A percentile compares a stretch with the other conserved stretches of the same genome.
phyloP scores from a whole-genome alignment of 139 green algal genomes.

The Volvox africanus region DNA sequence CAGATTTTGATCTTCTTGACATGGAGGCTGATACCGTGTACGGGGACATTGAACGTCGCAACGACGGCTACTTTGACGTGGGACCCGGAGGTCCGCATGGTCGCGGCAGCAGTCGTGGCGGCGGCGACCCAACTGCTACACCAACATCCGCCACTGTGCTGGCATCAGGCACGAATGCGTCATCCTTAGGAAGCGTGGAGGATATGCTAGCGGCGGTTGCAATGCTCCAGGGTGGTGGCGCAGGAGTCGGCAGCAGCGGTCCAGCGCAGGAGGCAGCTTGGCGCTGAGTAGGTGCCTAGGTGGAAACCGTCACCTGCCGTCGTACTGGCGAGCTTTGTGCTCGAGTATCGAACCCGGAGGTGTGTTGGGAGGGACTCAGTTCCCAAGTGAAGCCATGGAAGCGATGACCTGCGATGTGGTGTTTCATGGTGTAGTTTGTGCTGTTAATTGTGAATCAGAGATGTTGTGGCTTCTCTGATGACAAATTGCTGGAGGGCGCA shows the following conservation, averaged over 20 bases:
- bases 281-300: background rate
- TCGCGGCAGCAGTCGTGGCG: background rate
- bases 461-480: too few relatives aligned
- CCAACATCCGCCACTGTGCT: background rate
- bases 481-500: too few relatives aligned
- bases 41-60: background rate
- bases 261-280: background rate
- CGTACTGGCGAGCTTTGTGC: too few relatives aligned
- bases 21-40: background rate
- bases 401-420: too few relatives aligned
- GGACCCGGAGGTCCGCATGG: background rate
- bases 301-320: too few relatives aligned
- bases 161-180: background rate
- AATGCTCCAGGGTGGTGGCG: background rate
- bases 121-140: background rate
- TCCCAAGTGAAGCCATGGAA: too few relatives aligned
- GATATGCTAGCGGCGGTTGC: constrained; percentile 38
- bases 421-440: too few relatives aligned
- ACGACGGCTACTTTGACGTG: constrained; percentile 36
- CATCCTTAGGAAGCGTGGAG: constrained; percentile 33
- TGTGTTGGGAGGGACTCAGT: too few relatives aligned
- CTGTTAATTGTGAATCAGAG: too few relatives aligned
- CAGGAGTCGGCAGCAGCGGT: background rate
- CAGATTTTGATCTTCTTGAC: background rate
- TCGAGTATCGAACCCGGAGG: too few relatives aligned